Evolutionary conservation across 1,284 basidiomycete genomes (phyloP).

Genomic region (Xerocomus cyaneibrunnescens): DNA sequence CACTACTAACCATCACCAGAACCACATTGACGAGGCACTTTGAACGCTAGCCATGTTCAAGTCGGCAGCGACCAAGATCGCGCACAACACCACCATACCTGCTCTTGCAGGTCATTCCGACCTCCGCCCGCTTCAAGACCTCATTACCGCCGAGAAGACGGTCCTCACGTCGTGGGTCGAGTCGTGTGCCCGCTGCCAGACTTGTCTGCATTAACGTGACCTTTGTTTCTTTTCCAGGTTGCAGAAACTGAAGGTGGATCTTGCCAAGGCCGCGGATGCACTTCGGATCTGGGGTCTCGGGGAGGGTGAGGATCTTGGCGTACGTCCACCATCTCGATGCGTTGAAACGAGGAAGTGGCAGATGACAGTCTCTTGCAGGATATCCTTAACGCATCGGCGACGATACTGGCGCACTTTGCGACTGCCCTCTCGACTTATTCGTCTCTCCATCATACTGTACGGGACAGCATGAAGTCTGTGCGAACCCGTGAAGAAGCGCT

Average conservation of each 20-base stretch:
- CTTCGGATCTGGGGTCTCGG: conserved; percentile 77
- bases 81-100: conserved; percentile 82
- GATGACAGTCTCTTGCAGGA: conserved; percentile 51
- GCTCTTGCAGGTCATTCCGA: conserved; percentile 80
- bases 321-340: conserved; percentile 39
- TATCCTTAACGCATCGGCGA: conserved; percentile 69
- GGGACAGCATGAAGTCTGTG: conserved; percentile 75
- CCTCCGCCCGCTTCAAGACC: conserved; percentile 78
- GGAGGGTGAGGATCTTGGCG: conserved; percentile 86
- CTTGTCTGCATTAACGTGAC: neutral
- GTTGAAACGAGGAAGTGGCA: neutral
- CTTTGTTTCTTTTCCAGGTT: conserved; percentile 45
- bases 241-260: conserved; percentile 65
- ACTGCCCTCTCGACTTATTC: conserved; percentile 73
- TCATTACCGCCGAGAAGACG: conserved; percentile 87
- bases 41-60: conserved; percentile 58
- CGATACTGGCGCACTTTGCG: conserved; percentile 70
- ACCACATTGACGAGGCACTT: neutral
- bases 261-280: conserved; percentile 72
- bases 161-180: conserved; percentile 68
- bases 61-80: conserved; percentile 73
- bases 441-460: conserved; percentile 69
- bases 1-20: conserved; percentile 4
- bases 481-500: conserved; percentile 84
- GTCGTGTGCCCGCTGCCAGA: neutral